Percentiles rank a stretch among this genome's conserved stretches.
These are phyloP conservation scores for Solioccasus polychromus DNA, from an alignment of 768 basidiomycete species.

Conservation along the genomic window DNA sequence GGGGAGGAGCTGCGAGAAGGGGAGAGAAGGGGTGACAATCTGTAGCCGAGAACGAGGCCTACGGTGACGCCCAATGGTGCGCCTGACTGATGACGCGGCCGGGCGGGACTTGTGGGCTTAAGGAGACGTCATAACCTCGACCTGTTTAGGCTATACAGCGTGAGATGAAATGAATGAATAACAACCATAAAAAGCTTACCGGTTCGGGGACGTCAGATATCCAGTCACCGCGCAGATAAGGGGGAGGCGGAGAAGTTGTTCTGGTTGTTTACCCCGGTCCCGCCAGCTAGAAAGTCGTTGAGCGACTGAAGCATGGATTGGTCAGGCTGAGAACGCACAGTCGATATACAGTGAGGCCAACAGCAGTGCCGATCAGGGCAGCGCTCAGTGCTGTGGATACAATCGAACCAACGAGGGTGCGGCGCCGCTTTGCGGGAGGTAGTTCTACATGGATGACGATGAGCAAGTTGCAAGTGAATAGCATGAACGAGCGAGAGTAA, in stretches of 20 bases:
- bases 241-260: constrained; percentile 54
- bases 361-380: constrained; percentile 82
- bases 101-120: constrained; percentile 39
- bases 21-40: constrained; percentile 23
- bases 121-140: constrained; percentile 37
- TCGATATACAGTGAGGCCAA: constrained; percentile 83
- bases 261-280: constrained; percentile 62
- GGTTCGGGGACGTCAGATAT: constrained; percentile 39
- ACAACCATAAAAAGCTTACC: constrained; percentile 20
- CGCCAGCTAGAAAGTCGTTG: constrained; percentile 56
- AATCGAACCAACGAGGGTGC: constrained; percentile 78
- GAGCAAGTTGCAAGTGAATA: constrained; percentile 37
- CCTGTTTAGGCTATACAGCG: constrained; percentile 24
- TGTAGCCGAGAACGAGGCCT: constrained; percentile 28
- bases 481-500: constrained; percentile 26
- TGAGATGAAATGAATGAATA: constrained; percentile 13
- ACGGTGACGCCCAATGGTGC: constrained; percentile 34
- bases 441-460: constrained; percentile 62
- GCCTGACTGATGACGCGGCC: constrained; percentile 30
- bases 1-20: constrained; percentile 28
- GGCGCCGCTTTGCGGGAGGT: constrained; percentile 75
- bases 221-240: constrained; percentile 64
- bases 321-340: constrained; percentile 50
- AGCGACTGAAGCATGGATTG: background rate
- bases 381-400: constrained; percentile 82